Evolutionary conservation across 805 yeast genomes (phyloP), one percentile per base, ranked within the genome.

Genomic region (Hagleromyces aurorensis): DNA sequence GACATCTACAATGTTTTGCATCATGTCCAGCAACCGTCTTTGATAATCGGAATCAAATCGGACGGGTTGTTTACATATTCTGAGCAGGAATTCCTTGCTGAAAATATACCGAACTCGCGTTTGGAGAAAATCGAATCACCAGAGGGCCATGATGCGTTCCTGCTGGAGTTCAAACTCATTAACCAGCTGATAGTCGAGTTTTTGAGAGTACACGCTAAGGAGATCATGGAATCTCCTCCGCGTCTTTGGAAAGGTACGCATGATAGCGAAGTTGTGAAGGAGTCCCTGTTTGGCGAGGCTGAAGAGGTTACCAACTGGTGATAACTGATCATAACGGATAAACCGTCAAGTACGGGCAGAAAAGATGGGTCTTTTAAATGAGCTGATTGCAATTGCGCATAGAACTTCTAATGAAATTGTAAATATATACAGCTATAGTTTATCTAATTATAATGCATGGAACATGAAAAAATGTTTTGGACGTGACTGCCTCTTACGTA

Each of bases 121-220:
- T 62, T 91, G 41, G 75, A 77, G 42, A 74, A 75, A 46, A 77
- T 91, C 23, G 73, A 81, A 39, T 86, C 96, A 1, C 91, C 89
- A 8, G 98, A 91, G 46, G 98, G 98, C 11, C 98, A 91, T 51
- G 98, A 91, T 62, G 98, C 97, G 2, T 91, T 91, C 51, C 61
- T 91, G 37, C 65, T 91, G 27, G 98, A 91, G 56, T 91, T 91
- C 55, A 78, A 74, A 28, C 73, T 75, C 29, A 85, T 91, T 34
- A 83, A 91, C 53, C 64, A 70, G 20, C 64, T 78, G 40, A 75
- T 93, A 30, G 58, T 71, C 24, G 71, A 70, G 3, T 91, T 89
- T 56, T 65, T 89, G 48, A 59, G 57, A 14, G 56, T 61, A 22
- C 64, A 75, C 33, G 59, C 78, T 32, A 67, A 76, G 2, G 81